Conservation (phyloP, 2,329 filamentous ascomycete species). For the Fusarium floridanum region DNA sequence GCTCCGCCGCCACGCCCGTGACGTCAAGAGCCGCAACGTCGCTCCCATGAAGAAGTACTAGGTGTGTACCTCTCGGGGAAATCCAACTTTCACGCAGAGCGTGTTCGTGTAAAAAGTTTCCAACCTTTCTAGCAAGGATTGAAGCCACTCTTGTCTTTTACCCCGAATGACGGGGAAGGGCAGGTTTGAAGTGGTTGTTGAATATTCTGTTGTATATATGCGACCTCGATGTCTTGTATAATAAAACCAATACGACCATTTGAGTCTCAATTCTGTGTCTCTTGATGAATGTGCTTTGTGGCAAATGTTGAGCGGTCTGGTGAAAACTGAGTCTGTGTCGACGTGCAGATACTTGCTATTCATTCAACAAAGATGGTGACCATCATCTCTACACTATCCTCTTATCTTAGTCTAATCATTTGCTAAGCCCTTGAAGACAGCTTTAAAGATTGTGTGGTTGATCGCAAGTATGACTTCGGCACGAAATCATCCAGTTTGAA, state of each 20-base stretch:
- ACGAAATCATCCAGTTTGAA: too few species aligned
- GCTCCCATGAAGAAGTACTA: slow-evolving; percentile 16
- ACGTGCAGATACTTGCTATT: too few species aligned
- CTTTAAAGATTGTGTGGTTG: too few species aligned
- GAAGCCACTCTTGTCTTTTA: slow-evolving; percentile 14
- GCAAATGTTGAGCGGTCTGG: too few species aligned
- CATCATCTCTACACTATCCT: too few species aligned
- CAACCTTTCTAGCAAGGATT: slow-evolving; percentile 27
- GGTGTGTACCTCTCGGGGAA: not conserved
- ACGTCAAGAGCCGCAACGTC: slow-evolving; percentile 39
- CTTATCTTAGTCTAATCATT: too few species aligned
- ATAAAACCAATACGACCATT: slow-evolving; percentile 15
- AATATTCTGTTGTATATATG: slow-evolving; percentile 48
- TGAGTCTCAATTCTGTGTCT: not conserved
- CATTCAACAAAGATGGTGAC: too few species aligned
- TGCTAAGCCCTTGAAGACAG: too few species aligned
- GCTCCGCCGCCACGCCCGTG: slow-evolving; percentile 43
- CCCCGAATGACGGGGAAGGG: not conserved
- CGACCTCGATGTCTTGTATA: slow-evolving; percentile 41
- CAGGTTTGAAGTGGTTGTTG: slow-evolving; percentile 33
- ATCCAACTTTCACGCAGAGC: slow-evolving; percentile 27
- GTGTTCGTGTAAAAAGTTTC: slow-evolving; percentile 30
- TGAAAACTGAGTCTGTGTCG: too few species aligned
- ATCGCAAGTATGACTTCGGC: too few species aligned
- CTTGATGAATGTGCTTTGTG: too few species aligned